phyloP scores from a whole-genome alignment of 1,284 basidiomycete genomes.

The Trametes pubescens region DNA sequence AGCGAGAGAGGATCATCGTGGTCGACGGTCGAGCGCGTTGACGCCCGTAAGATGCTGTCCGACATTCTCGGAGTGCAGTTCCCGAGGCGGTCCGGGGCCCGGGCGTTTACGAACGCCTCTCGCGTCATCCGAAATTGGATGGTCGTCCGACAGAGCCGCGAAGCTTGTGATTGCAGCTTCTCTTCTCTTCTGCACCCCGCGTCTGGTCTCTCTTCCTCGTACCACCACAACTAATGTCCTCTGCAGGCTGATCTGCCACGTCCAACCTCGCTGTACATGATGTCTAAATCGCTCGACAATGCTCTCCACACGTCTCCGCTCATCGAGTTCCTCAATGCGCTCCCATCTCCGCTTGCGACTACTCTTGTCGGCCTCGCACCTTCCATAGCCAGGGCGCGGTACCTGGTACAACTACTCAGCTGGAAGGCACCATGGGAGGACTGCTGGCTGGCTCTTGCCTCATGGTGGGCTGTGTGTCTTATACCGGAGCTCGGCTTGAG shows the following conservation, averaged over 20 bases:
- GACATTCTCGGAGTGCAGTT: neutral
- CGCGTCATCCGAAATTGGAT: constrained; percentile 13
- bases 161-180: constrained; percentile 27
- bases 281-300: constrained; percentile 35
- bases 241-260: neutral
- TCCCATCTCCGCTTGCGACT: constrained; percentile 66
- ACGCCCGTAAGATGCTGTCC: neutral
- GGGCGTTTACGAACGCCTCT: constrained; percentile 12
- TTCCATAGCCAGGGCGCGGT: constrained; percentile 57
- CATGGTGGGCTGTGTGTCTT: constrained; percentile 84
- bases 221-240: constrained; percentile 3
- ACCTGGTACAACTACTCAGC: constrained; percentile 59
- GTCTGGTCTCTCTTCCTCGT: neutral
- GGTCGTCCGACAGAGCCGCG: constrained; percentile 16
- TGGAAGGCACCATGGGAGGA: constrained; percentile 75
- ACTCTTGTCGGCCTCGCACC: constrained; percentile 68
- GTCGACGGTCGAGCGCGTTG: neutral
- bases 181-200: neutral
- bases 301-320: constrained; percentile 42
- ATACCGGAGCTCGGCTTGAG: constrained; percentile 62
- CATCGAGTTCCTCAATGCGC: constrained; percentile 61
- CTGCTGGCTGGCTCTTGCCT: constrained; percentile 70
- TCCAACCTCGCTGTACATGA: constrained; percentile 19
- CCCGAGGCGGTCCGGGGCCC: neutral
- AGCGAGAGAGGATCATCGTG: neutral